These are phyloP conservation scores for Tylopilus subfusipes DNA, from an alignment of 768 basidiomycete species.

Conservation along the genomic window DNA sequence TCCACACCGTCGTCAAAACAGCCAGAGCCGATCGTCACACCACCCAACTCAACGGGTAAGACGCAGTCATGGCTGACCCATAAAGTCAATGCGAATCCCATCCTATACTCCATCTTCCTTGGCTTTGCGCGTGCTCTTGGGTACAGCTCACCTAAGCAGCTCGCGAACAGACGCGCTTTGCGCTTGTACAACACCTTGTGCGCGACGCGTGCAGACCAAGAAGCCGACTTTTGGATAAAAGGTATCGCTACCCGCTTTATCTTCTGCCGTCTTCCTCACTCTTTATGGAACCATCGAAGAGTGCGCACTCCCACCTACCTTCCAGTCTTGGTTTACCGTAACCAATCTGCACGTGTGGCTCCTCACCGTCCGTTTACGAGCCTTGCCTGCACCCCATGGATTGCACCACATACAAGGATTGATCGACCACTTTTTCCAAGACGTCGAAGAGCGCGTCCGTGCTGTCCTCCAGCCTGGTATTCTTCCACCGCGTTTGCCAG, in stretches of 20 bases:
- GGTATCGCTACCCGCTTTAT: slow-evolving; percentile 38
- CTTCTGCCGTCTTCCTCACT: background rate
- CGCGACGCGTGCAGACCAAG: slow-evolving; percentile 54
- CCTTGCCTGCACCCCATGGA: slow-evolving; percentile 67
- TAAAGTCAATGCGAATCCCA: slow-evolving; percentile 48
- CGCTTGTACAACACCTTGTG: slow-evolving; percentile 57
- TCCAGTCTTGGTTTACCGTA: slow-evolving; percentile 95
- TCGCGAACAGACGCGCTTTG: slow-evolving; percentile 57
- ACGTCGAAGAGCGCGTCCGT: slow-evolving; percentile 88
- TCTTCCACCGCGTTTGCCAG: slow-evolving; percentile 22
- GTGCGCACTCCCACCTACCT: slow-evolving; percentile 84
- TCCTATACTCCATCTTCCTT: slow-evolving; percentile 44
- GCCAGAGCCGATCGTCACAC: background rate
- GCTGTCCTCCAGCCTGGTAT: slow-evolving; percentile 63
- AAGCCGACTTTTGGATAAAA: slow-evolving; percentile 60
- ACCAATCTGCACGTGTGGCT: slow-evolving; percentile 93
- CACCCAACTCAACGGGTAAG: slow-evolving; percentile 5
- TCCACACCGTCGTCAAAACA: slow-evolving; percentile 9
- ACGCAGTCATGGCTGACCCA: slow-evolving; percentile 54
- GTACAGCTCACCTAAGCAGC: slow-evolving; percentile 58
- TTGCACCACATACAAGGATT: slow-evolving; percentile 72
- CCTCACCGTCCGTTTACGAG: slow-evolving; percentile 81
- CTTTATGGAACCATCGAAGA: slow-evolving; percentile 40
- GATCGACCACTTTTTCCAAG: slow-evolving; percentile 93
- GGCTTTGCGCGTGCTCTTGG: slow-evolving; percentile 50